Evolutionary conservation across 202 grass and related monocot species (phyloP).

Genomic region (Dendrocalamus latiflorus): DNA sequence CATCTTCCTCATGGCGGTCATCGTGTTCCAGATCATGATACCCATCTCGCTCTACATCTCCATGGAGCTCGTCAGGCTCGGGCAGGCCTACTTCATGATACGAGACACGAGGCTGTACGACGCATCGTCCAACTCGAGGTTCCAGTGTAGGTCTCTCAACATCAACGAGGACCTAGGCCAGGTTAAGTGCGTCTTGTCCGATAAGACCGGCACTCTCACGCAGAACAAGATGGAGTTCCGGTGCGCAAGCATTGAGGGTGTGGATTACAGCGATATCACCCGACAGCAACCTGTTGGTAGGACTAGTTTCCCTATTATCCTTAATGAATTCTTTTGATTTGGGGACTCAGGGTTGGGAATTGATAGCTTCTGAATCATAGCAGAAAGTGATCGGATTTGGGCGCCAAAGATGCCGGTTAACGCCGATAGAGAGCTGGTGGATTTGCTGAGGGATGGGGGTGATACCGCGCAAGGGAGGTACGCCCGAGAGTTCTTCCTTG

Average conservation of each 20-base stretch:
- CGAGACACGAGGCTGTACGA: slow-evolving; percentile 64
- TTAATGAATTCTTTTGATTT: slow-evolving; percentile 2
- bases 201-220: slow-evolving; percentile 94
- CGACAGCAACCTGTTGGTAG: slow-evolving; percentile 28
- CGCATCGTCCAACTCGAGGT: slow-evolving; percentile 45
- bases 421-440: slow-evolving; percentile 48
- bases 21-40: too few relatives aligned
- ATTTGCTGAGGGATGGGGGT: slow-evolving; percentile 33
- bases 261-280: slow-evolving; percentile 56
- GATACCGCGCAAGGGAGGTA: slow-evolving; percentile 37
- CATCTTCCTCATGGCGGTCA: too few relatives aligned
- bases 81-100: too few relatives aligned
- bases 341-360: background rate
- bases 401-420: slow-evolving; percentile 53
- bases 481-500: slow-evolving; percentile 62
- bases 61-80: slow-evolving; percentile 68
- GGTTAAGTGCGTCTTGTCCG: slow-evolving; percentile 86
- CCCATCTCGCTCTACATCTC: too few relatives aligned
- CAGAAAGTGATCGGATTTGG: slow-evolving; percentile 40
- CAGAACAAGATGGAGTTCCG: slow-evolving; percentile 95
- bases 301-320: slow-evolving; percentile 12
- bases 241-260: slow-evolving; percentile 58
- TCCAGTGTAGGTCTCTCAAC: slow-evolving; percentile 87
- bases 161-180: slow-evolving; percentile 96
- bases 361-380: slow-evolving; percentile 31